Evolutionary conservation across 495 filamentous ascomycete species (phyloP), one percentile per base, ranked within the genome.

Genomic region (Pyrenula massariospora): DNA sequence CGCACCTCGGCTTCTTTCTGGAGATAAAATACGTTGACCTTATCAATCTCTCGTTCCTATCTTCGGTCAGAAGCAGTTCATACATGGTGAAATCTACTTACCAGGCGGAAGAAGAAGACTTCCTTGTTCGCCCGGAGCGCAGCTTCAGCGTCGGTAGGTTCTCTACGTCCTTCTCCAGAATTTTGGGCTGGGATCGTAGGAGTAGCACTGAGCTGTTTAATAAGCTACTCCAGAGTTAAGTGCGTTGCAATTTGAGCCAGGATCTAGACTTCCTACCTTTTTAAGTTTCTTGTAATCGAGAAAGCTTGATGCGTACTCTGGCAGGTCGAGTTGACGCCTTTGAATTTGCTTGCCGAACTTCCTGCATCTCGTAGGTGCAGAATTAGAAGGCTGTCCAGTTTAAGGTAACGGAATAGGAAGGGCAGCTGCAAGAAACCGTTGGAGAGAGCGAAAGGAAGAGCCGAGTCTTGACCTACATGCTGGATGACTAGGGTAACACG

Each of bases 271-370:
- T 23, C 60, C 54, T 24, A 96, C 93, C 87, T 97, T 96, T 71
- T 98, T 98, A 60, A 98, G 77, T 56, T 89, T 92, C 75, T 98
- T 98, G 75, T 98, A 98, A 73, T 98, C 96, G 54, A 97, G 91
- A 68, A 98, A 97, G 72, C 89, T 95, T 53, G 92, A 89, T 52
- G 92, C 93, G 86, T 98, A 98, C 79, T 98, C 93, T 36, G 93
- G 93, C 31, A 98, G 88, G 71, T 98, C 93, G 63, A 98, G 89
- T 77, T 97, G 92, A 69, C 91, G 85, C 78, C 93, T 95, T 75
- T 96, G 94, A 60, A 97, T 93, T 64, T 96, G 87, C 79, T 98
- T 98, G 69, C 93, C 93, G 76, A 97, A 98, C 82, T 98, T 97
- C 93, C 93, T 98, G 58, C 62, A 56, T 25, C 31, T 21, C 15